Conservation (phyloP, 768 basidiomycete species). For the Tricholoma furcatifolium region DNA sequence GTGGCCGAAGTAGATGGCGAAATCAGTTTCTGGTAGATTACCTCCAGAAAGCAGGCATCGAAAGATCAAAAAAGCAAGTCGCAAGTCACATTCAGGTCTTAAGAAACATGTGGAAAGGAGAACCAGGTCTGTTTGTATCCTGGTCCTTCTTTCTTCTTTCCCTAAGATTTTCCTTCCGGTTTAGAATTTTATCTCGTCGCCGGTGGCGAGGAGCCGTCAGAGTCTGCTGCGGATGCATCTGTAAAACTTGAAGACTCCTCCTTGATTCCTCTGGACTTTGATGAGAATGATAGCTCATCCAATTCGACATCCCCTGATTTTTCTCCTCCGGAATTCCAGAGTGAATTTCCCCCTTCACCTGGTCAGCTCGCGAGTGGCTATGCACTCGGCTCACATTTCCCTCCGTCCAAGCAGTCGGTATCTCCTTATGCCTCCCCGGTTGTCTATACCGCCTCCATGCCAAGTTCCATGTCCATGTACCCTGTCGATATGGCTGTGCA, state of each 20-base stretch:
- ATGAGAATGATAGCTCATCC: conserved; percentile 38
- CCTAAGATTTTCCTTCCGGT: conserved; percentile 11
- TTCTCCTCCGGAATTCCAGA: conserved; percentile 42
- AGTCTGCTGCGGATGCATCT: conserved; percentile 53
- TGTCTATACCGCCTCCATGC: conserved; percentile 12
- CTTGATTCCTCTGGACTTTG: conserved; percentile 46
- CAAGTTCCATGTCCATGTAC: conserved; percentile 16
- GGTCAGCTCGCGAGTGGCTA: conserved; percentile 22
- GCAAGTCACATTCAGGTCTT: conserved; percentile 87
- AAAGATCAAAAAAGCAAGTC: conserved; percentile 82
- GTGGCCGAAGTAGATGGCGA: conserved; percentile 77
- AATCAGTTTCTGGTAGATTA: conserved; percentile 87
- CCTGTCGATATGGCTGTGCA: conserved; percentile 10
- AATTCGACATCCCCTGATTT: conserved; percentile 44
- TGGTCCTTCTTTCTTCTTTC: conserved; percentile 9
- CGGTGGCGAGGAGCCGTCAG: conserved; percentile 74
- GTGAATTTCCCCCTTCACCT: conserved; percentile 48
- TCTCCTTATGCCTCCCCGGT: conserved; percentile 5
- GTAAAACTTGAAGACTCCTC: conserved; percentile 56
- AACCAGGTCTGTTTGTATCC: conserved; percentile 49
- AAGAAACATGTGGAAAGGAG: conserved; percentile 87
- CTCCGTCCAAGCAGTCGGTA: conserved; percentile 6
- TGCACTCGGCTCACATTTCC: conserved; percentile 7
- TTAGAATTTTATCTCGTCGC: conserved; percentile 80
- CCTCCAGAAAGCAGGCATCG: conserved; percentile 65